Base-by-base conservation (phyloP, 345 rosid species). In the Capsella bursapastoris region DNA sequence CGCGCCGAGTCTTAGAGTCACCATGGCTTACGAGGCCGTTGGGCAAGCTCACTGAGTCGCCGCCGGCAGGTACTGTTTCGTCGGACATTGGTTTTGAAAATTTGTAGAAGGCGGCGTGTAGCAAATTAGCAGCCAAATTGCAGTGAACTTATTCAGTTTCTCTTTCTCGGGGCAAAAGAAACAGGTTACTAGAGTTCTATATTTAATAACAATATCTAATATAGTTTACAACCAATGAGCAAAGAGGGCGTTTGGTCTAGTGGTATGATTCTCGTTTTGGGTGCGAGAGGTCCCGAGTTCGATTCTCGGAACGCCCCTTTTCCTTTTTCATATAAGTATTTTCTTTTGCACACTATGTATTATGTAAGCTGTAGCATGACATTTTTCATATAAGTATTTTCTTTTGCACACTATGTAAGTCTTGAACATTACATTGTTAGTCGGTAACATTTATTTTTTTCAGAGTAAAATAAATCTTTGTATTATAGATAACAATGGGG, bases 201-300 rank as follows among this genome's bases (percentile, higher is more conserved):
- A 0, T 37, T 18, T 18, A 18, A 18, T 18, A 18, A 18, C 18
- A 18, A 18, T 18, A 18, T 18, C 18, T 18, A 18, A 18, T 18
- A 18, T 18, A 18, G 18, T 18, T 18, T 18, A 18, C 18, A 18
- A 18, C 18, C 18, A 18, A 18, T 18, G 18, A 22, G 1, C 32
- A 29, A 0, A 3, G 31, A 27, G 89, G 88, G 94, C 89, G 79
- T 89, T 91, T 87, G 91, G 89, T 87, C 87, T 85, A 86, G 90
- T 86, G 90, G 89, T 72, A 84, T 85, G 87, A 86, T 84, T 84
- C 89, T 90, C 86, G 86, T 90, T 89, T 90, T 81, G 89, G 88
- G 89, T 89, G 87, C 88, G 81, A 86, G 86, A 87, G 90, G 90
- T 86, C 92, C 87, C 85, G 88, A 86, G 90, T 89, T 89, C 88